Base-by-base conservation (phyloP, 495 filamentous ascomycete species). In the Penicillium fimorum region DNA sequence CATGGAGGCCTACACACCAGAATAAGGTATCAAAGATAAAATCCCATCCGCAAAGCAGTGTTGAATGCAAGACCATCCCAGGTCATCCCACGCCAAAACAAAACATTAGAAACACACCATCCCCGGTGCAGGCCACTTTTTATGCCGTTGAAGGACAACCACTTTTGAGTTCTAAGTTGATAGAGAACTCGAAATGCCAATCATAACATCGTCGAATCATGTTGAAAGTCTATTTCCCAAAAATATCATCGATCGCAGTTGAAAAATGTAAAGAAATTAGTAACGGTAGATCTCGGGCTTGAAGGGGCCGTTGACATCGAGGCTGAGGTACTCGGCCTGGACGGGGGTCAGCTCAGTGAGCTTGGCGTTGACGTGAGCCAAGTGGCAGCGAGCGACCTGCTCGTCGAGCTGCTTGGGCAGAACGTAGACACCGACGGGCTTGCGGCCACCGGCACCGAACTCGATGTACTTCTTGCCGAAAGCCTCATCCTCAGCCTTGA, bases 401-500 rank as follows among this genome's bases (percentile, higher is more conserved):
- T 98, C 94, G 62, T 98, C 94, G 40, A 98, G 84, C 62, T 96
- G 90, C 92, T 98, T 98, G 70, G 94, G 94, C 55, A 98, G 85
- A 53, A 96, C 93, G 75, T 95, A 97, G 79, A 98, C 95, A 64
- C 92, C 88, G 66, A 94, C 80, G 56, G 82, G 80, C 71, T 96
- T 92, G 84, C 94, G 94, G 72, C 86, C 87, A 50, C 83, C 83
- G 82, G 91, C 89, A 76, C 89, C 91, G 76, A 96, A 98, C 77
- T 97, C 94, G 67, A 89, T 81, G 77, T 97, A 97, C 82, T 96
- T 96, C 73, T 86, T 77, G 73, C 88, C 84, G 74, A 97, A 98
- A 50, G 76, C 87, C 68, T 80, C 82, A 67, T 98, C 93, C 72
- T 87, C 82, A 64, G 86, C 86, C 86, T 97, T 97, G 88, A 78